These are phyloP conservation scores for Talaromyces pinophilus DNA, from an alignment of 2,329 filamentous ascomycete species.

Conservation along the genomic window DNA sequence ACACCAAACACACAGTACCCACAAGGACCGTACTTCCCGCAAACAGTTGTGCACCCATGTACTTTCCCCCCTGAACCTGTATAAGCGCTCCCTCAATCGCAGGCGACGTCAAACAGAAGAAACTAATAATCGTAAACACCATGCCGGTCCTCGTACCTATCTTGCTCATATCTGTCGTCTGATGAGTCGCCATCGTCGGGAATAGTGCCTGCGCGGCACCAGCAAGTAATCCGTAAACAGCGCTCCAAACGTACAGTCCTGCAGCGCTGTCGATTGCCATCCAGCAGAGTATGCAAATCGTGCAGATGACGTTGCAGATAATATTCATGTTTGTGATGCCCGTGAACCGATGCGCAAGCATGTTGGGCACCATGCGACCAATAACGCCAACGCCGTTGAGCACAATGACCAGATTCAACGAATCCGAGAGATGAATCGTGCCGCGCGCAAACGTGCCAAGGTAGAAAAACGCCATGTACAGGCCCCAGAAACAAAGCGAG, in stretches of 20 bases:
- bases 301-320: neutral
- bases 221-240: constrained; percentile 18
- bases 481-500: constrained; percentile 21
- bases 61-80: constrained; percentile 4
- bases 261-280: constrained; percentile 10
- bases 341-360: constrained; percentile 9
- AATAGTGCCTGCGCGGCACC: constrained; percentile 50
- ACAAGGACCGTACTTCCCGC: constrained; percentile 13
- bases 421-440: constrained; percentile 13
- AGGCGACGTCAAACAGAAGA: constrained; percentile 57
- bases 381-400: constrained; percentile 21
- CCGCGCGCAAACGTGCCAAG: constrained; percentile 34
- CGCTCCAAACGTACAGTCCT: constrained; percentile 20
- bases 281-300: constrained; percentile 26
- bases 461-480: constrained; percentile 24
- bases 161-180: constrained; percentile 54
- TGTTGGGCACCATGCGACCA: constrained; percentile 21
- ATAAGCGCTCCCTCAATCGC: constrained; percentile 58
- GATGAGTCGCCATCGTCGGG: constrained; percentile 62
- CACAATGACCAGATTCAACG: constrained; percentile 20
- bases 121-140: constrained; percentile 55
- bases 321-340: constrained; percentile 19
- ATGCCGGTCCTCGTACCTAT: constrained; percentile 58
- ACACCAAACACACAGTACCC: constrained; percentile 1
- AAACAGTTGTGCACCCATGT: constrained; percentile 21